phyloP scores from a whole-genome alignment of 352 stramenopile species.

The Stephanocyclus meneghinianus region DNA sequence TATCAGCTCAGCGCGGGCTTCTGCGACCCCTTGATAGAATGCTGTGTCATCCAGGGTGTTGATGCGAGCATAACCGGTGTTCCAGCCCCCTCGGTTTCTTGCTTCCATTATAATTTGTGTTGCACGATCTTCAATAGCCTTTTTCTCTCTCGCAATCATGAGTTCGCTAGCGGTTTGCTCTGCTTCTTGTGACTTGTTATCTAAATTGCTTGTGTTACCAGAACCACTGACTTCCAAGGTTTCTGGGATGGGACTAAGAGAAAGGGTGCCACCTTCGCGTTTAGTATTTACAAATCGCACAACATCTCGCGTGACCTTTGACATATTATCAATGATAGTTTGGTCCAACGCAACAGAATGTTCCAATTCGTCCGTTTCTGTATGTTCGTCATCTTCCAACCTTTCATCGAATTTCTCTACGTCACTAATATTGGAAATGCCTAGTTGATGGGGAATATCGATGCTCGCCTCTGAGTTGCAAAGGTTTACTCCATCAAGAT shows the following conservation, averaged over 20 bases:
- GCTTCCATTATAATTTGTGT: constrained; percentile 33
- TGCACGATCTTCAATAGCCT: constrained; percentile 17
- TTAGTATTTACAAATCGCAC: not conserved
- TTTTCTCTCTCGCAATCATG: too few species aligned
- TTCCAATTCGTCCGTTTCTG: not conserved
- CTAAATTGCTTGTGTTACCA: too few species aligned
- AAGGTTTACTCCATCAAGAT: not conserved
- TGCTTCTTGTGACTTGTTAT: not conserved
- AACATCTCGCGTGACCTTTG: not conserved
- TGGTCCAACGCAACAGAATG: too few species aligned
- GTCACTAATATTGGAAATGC: not conserved
- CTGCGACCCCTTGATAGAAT: not conserved
- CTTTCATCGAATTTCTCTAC: not conserved
- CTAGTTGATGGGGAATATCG: not conserved
- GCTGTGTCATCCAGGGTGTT: not conserved
- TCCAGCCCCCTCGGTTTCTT: constrained; percentile 3
- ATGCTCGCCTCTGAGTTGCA: too few species aligned
- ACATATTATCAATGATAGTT: not conserved
- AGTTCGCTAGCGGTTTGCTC: not conserved
- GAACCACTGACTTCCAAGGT: too few species aligned
- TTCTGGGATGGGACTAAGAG: too few species aligned
- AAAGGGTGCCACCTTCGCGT: too few species aligned
- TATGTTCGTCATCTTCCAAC: not conserved
- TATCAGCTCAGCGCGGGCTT: not conserved
- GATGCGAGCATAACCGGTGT: not conserved